Percentiles rank a stretch among this genome's conserved stretches.
phyloP scores from a whole-genome alignment of 73 alveolate genomes.

The Stentor coeruleus region DNA sequence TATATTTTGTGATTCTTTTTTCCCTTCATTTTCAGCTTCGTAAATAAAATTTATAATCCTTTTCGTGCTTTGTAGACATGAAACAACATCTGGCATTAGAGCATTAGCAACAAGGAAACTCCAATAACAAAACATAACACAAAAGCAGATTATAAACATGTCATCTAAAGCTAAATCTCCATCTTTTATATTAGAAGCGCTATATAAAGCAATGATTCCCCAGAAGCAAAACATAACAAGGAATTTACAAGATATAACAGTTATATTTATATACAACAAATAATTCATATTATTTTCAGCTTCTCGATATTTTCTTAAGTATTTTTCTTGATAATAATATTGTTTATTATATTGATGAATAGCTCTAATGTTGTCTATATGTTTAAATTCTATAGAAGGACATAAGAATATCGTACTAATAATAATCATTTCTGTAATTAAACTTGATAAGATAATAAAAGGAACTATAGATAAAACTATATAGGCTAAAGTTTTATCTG shows the following conservation, averaged over 20 bases:
- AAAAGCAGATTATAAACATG: neutral
- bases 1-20: no score
- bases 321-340: constrained; percentile 45
- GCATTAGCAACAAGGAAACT: neutral
- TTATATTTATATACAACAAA: no score
- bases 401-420: no score
- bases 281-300: constrained; percentile 38
- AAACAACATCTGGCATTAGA: constrained; percentile 53
- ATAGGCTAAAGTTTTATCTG: constrained; percentile 33
- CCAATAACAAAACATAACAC: neutral
- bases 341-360: constrained; percentile 68
- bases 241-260: no score
- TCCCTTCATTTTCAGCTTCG: no score
- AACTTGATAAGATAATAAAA: constrained; percentile 7
- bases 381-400: constrained; percentile 66
- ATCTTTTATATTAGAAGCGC: constrained; percentile 40
- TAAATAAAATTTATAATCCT: no score
- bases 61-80: constrained; percentile 40
- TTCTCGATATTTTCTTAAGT: constrained; percentile 26
- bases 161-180: neutral
- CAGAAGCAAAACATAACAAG: constrained; percentile 51
- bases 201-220: constrained; percentile 51
- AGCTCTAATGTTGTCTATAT: constrained; percentile 80
- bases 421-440: neutral
- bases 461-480: constrained; percentile 32